Evolutionary conservation across 345 rosid genomes (phyloP).

Genomic region (Populus simonii): DNA sequence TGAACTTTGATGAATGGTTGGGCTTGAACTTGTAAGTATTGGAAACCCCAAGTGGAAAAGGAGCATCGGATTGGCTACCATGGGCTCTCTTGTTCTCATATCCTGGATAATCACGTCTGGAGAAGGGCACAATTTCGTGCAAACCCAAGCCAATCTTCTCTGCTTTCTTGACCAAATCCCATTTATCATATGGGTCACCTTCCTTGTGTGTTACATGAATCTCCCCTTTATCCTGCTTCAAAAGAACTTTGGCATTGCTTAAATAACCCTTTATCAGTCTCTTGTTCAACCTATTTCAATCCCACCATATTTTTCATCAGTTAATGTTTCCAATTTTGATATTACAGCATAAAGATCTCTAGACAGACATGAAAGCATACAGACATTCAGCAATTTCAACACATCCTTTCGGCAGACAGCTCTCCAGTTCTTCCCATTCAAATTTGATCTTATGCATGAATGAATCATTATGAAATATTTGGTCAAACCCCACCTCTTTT

Average conservation of each 20-base stretch:
- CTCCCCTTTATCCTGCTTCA: slow-evolving; percentile 28
- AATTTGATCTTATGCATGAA: neutral
- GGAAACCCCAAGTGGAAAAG: slow-evolving; percentile 26
- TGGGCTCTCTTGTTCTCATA: slow-evolving; percentile 37
- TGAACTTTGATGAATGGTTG: neutral
- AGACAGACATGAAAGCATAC: neutral
- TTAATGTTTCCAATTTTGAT: neutral
- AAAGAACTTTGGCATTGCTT: slow-evolving; percentile 23
- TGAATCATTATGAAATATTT: neutral
- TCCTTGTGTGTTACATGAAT: slow-evolving; percentile 38
- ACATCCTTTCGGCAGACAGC: neutral
- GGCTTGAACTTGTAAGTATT: slow-evolving; percentile 34
- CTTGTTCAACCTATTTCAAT: slow-evolving; percentile 32
- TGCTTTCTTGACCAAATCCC: slow-evolving; percentile 36
- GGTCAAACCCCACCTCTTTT: neutral
- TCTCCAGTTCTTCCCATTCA: neutral
- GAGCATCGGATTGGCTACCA: slow-evolving; percentile 15
- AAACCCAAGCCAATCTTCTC: slow-evolving; percentile 27
- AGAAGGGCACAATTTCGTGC: slow-evolving; percentile 19
- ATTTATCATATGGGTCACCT: slow-evolving; percentile 31
- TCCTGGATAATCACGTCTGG: slow-evolving; percentile 25
- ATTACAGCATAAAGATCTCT: neutral
- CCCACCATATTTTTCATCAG: slow-evolving; percentile 12
- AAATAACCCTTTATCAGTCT: slow-evolving; percentile 31
- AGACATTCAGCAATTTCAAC: neutral